A percentile compares a stretch with the other conserved stretches of the same genome.
These are phyloP conservation scores for Microdochium paspali DNA, from an alignment of 2,329 filamentous ascomycete species.

Conservation along the genomic window DNA sequence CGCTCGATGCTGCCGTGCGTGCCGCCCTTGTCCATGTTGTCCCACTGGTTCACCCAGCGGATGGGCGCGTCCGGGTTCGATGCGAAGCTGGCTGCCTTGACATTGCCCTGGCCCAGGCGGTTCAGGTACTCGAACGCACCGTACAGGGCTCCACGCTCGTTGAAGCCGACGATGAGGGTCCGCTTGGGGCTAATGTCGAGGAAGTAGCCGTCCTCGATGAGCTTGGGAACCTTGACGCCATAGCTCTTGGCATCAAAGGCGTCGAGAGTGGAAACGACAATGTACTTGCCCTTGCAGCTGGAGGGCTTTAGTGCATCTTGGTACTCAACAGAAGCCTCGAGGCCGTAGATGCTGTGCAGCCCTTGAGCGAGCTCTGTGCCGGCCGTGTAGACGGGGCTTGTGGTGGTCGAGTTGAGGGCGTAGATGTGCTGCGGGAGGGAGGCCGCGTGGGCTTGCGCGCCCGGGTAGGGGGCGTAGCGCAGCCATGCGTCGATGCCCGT, in stretches of 20 bases:
- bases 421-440: constrained; percentile 38
- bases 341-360: constrained; percentile 45
- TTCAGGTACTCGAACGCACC: constrained; percentile 62
- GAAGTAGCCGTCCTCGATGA: constrained; percentile 52
- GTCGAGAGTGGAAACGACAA: constrained; percentile 39
- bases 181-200: constrained; percentile 34
- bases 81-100: constrained; percentile 39
- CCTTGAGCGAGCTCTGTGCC: constrained; percentile 49
- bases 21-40: constrained; percentile 41
- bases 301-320: constrained; percentile 10
- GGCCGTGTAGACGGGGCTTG: constrained; percentile 49
- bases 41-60: constrained; percentile 66
- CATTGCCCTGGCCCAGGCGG: constrained; percentile 32
- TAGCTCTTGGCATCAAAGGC: constrained; percentile 28
- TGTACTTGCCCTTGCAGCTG: constrained; percentile 8
- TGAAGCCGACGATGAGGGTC: constrained; percentile 53
- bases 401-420: constrained; percentile 40
- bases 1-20: constrained; percentile 52
- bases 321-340: constrained; percentile 18
- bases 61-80: constrained; percentile 40
- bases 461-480: constrained; percentile 38
- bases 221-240: constrained; percentile 21
- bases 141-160: constrained; percentile 59
- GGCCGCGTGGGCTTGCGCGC: constrained; percentile 23
- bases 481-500: constrained; percentile 42